Evolutionary conservation across 805 yeast species (phyloP).

Genomic region (Ogataea thermomethanolica): DNA sequence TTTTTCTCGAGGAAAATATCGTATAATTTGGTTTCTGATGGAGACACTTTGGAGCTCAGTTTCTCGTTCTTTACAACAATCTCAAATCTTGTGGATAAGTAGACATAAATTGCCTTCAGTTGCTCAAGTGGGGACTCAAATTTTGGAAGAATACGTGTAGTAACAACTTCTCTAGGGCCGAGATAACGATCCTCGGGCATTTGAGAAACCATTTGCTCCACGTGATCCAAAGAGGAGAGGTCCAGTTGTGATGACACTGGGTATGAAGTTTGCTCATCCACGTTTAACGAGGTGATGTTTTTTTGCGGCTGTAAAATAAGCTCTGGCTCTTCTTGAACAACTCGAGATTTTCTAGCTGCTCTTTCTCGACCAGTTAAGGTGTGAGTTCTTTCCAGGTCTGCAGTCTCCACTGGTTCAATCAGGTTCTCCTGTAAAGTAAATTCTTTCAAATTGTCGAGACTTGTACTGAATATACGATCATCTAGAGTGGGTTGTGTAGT

Average conservation of each 20-base stretch:
- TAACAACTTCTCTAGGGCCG: slow-evolving; percentile 53
- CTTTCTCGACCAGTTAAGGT: slow-evolving; percentile 67
- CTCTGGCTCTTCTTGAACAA: slow-evolving; percentile 55
- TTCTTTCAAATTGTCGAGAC: slow-evolving; percentile 26
- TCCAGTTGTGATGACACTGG: slow-evolving; percentile 17
- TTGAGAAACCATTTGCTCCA: slow-evolving; percentile 41
- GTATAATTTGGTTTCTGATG: slow-evolving; percentile 22
- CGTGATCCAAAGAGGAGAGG: slow-evolving; percentile 33
- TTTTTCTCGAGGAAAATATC: slow-evolving; percentile 27
- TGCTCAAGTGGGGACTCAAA: slow-evolving; percentile 54
- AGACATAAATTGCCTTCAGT: slow-evolving; percentile 60
- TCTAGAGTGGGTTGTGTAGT: slow-evolving; percentile 32
- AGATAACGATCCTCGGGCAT: slow-evolving; percentile 38
- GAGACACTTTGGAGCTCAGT: slow-evolving; percentile 31
- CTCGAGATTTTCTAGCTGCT: slow-evolving; percentile 63
- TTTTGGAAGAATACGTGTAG: slow-evolving; percentile 48
- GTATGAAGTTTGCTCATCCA: slow-evolving; percentile 37
- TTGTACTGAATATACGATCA: slow-evolving; percentile 29
- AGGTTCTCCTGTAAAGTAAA: slow-evolving; percentile 18
- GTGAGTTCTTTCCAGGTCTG: slow-evolving; percentile 67
- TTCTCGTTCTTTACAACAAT: slow-evolving; percentile 38
- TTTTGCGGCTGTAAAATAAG: slow-evolving; percentile 61
- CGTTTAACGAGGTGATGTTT: slow-evolving; percentile 41
- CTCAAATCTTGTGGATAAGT: slow-evolving; percentile 58
- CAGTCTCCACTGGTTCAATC: background rate